Conservation (phyloP, 768 basidiomycete species). For the Mycena venus region DNA sequence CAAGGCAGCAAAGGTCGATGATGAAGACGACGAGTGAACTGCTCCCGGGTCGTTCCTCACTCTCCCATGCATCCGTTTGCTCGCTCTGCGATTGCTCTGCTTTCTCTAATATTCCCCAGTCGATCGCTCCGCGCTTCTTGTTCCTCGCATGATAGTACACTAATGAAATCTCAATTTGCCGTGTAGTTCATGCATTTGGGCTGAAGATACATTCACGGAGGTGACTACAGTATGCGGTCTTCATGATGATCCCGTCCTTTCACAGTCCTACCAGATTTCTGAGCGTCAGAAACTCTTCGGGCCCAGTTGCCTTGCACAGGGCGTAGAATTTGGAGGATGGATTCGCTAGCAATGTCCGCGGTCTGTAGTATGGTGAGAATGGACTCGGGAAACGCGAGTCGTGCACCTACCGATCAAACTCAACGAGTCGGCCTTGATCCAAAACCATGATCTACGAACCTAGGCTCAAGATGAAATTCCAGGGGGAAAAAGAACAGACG, state of each 20-base stretch:
- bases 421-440: constrained; percentile 82
- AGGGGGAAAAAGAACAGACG: constrained; percentile 38
- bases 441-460: constrained; percentile 74
- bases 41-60: not conserved
- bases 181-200: no score
- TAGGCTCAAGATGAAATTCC: not conserved
- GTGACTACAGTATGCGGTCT: no score
- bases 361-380: constrained; percentile 46
- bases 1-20: constrained; percentile 46
- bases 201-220: no score
- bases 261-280: constrained; percentile 51
- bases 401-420: constrained; percentile 73
- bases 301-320: constrained; percentile 83
- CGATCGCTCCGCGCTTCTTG: not conserved
- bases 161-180: no score
- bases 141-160: not conserved
- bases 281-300: constrained; percentile 74
- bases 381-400: not conserved
- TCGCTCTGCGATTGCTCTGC: not conserved
- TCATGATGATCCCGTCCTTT: no score
- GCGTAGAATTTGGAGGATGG: constrained; percentile 71
- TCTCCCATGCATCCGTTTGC: not conserved
- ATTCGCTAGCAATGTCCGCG: constrained; percentile 66
- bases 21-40: constrained; percentile 17
- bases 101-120: not conserved